Conservation (phyloP, 177 flowering plant genomes). For the Telopea speciosissima region DNA sequence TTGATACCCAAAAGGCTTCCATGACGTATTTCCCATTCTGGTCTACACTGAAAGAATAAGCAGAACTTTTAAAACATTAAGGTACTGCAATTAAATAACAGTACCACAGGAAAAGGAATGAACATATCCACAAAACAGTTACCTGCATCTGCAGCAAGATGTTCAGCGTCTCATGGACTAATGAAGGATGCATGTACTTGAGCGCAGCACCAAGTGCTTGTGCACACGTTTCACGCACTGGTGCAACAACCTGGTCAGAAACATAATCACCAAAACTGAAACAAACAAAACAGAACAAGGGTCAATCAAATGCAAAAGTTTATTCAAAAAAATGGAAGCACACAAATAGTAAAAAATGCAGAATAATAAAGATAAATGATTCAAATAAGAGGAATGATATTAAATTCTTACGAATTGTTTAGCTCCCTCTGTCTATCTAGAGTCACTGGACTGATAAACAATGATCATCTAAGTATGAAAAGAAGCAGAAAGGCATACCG, state of each 20-base stretch:
- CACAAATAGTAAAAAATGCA: background rate
- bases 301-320: background rate
- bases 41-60: constrained; percentile 61
- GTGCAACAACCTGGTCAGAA: constrained; percentile 99
- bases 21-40: constrained; percentile 99
- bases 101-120: constrained; percentile 2
- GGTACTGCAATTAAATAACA: constrained; percentile 8
- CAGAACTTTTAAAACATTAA: constrained; percentile 14
- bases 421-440: too few species aligned
- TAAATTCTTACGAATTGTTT: too few species aligned
- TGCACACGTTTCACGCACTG: constrained; percentile 99
- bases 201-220: constrained; percentile 95
- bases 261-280: constrained; percentile 98
- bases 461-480: constrained; percentile 2
- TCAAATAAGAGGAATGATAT: too few species aligned
- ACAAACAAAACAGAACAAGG: constrained; percentile 8
- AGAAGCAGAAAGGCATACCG: constrained; percentile 49
- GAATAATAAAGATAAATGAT: background rate
- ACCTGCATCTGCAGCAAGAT: constrained; percentile 97
- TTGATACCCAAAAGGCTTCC: constrained; percentile 97
- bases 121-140: constrained; percentile 19
- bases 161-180: constrained; percentile 74
- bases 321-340: background rate
- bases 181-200: constrained; percentile 82
- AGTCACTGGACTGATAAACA: background rate